Evolutionary conservation across 371 early-diverging fungal species (phyloP).

Genomic region (Lichtheimia ramosa): DNA sequence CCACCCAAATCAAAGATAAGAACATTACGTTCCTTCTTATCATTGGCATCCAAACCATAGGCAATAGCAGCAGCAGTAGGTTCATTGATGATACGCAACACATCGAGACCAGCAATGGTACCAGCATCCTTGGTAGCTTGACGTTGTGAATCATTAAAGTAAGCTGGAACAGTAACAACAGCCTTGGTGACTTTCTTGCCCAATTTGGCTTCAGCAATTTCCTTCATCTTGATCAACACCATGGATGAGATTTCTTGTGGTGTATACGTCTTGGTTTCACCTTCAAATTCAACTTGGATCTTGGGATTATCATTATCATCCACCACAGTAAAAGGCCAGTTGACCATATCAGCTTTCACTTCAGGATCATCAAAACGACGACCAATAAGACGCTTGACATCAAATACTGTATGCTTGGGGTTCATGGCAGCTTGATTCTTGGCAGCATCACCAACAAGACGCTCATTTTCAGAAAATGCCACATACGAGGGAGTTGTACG

Average conservation of each 20-base stretch:
- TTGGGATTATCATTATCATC: slow-evolving; percentile 73
- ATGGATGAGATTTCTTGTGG: slow-evolving; percentile 93
- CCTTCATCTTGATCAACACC: slow-evolving; percentile 92
- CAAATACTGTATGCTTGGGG: slow-evolving; percentile 89
- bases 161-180: slow-evolving; percentile 96
- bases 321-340: slow-evolving; percentile 85
- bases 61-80: slow-evolving; percentile 96
- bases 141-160: slow-evolving; percentile 79
- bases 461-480: slow-evolving; percentile 89
- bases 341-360: slow-evolving; percentile 89
- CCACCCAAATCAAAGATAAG: slow-evolving; percentile 96
- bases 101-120: slow-evolving; percentile 78
- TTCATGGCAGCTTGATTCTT: slow-evolving; percentile 89
- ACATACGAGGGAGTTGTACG: slow-evolving; percentile 96
- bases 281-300: slow-evolving; percentile 79
- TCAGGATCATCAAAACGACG: slow-evolving; percentile 88
- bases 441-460: slow-evolving; percentile 94
- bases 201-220: slow-evolving; percentile 86
- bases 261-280: slow-evolving; percentile 80
- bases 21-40: slow-evolving; percentile 77
- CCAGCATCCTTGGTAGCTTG: slow-evolving; percentile 88
- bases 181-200: slow-evolving; percentile 83
- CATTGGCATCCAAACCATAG: slow-evolving; percentile 85
- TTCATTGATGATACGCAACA: slow-evolving; percentile 91
- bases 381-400: slow-evolving; percentile 96